phyloP scores from a whole-genome alignment of 192 early-diverging fungal genomes.

The Backusella tuberculispora region DNA sequence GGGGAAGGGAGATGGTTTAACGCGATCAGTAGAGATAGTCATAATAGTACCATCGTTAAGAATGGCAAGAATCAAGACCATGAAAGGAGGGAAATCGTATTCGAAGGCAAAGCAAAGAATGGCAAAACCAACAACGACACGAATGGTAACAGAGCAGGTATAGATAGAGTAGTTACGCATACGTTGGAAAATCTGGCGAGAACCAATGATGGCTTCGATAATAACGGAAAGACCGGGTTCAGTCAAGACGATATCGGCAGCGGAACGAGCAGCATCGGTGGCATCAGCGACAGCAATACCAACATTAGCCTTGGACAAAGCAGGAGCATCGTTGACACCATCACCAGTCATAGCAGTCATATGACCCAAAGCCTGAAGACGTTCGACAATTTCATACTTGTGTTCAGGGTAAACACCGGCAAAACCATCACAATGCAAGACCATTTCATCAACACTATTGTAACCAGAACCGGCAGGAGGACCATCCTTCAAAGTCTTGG shows the following conservation, averaged over 20 bases:
- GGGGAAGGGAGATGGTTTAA: conserved; percentile 75
- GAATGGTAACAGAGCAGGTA: conserved; percentile 87
- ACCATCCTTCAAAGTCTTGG: conserved; percentile 64
- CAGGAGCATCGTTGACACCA: conserved; percentile 74
- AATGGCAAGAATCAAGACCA: conserved; percentile 88
- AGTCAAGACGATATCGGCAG: conserved; percentile 76
- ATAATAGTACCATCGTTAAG: conserved; percentile 92
- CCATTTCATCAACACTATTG: conserved; percentile 58
- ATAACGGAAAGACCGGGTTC: conserved; percentile 80
- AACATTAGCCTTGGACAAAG: conserved; percentile 70
- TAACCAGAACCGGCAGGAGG: conserved; percentile 62
- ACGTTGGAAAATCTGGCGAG: conserved; percentile 94
- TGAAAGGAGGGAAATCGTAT: conserved; percentile 81
- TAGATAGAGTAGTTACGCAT: conserved; percentile 92
- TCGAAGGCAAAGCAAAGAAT: conserved; percentile 75
- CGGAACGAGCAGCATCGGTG: conserved; percentile 75
- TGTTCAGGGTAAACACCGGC: conserved; percentile 67
- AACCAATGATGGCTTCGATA: conserved; percentile 89
- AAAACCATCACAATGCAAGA: conserved; percentile 65
- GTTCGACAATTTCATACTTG: conserved; percentile 72
- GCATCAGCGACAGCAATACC: conserved; percentile 76
- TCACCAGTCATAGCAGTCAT: conserved; percentile 75
- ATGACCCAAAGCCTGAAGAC: conserved; percentile 66
- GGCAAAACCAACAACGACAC: conserved; percentile 71
- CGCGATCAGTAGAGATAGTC: conserved; percentile 87